phyloP scores from a whole-genome alignment of 768 basidiomycete genomes.

The Mycena crocata region DNA sequence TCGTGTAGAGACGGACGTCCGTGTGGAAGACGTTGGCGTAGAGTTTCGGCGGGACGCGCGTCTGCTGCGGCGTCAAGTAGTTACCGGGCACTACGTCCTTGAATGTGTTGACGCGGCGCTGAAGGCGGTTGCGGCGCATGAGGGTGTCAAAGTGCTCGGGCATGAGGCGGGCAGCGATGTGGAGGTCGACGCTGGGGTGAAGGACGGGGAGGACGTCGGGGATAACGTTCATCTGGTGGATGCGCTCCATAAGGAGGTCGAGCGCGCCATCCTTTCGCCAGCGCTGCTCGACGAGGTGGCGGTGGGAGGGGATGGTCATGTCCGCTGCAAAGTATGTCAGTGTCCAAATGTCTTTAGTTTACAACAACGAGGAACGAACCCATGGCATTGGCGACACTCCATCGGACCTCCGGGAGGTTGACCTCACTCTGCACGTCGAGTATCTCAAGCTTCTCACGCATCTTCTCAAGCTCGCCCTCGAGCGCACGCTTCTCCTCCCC shows the following conservation, averaged over 20 bases:
- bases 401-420: constrained; percentile 86
- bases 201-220: constrained; percentile 86
- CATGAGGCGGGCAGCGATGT: constrained; percentile 60
- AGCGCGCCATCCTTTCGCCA: constrained; percentile 90
- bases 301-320: constrained; percentile 74
- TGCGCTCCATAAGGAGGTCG: constrained; percentile 92
- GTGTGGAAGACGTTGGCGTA: constrained; percentile 85
- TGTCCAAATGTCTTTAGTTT: background rate
- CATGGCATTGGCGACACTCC: constrained; percentile 83
- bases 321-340: constrained; percentile 57
- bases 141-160: constrained; percentile 43
- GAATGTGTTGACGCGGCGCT: constrained; percentile 45
- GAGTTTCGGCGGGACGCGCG: constrained; percentile 70
- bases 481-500: constrained; percentile 44
- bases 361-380: constrained; percentile 58
- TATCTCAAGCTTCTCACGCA: constrained; percentile 64
- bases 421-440: constrained; percentile 84
- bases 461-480: constrained; percentile 52
- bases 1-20: constrained; percentile 85
- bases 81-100: constrained; percentile 75
- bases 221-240: constrained; percentile 91
- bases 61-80: constrained; percentile 79
- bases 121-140: constrained; percentile 36
- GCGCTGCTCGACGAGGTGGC: constrained; percentile 84
- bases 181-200: constrained; percentile 80